Evolutionary conservation across 148 eudicot species (phyloP).

Genomic region (Nepenthes gracilis): DNA sequence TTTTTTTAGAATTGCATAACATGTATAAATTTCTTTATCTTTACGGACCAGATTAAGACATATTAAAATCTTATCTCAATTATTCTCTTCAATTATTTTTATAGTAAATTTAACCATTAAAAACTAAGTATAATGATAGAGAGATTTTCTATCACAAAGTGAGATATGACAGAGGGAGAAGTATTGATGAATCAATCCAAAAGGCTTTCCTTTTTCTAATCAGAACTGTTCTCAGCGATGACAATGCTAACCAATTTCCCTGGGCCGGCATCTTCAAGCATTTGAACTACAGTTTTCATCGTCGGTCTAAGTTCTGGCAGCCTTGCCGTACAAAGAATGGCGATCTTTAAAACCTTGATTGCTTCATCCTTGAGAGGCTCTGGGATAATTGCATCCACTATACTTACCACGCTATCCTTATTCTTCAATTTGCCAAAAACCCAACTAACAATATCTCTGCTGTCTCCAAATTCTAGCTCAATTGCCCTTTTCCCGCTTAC

Average conservation of each 20-base stretch:
- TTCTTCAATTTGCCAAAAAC: slow-evolving; percentile 55
- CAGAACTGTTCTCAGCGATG: slow-evolving; percentile 31
- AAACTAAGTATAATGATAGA: no score
- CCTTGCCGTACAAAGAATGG: slow-evolving; percentile 58
- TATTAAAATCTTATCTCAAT: no score
- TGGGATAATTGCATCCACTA: slow-evolving; percentile 45
- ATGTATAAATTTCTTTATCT: no score
- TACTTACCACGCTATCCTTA: slow-evolving; percentile 45
- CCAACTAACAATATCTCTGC: slow-evolving; percentile 72
- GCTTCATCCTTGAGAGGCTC: slow-evolving; percentile 47
- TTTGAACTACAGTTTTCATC: slow-evolving; percentile 76
- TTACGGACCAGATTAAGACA: no score
- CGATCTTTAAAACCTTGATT: slow-evolving; percentile 59
- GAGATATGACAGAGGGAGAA: no score
- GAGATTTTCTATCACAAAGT: no score
- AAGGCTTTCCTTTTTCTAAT: slow-evolving; percentile 17
- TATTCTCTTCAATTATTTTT: no score
- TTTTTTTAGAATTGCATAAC: no score
- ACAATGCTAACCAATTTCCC: slow-evolving; percentile 35
- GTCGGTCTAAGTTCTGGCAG: slow-evolving; percentile 63
- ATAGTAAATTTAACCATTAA: no score
- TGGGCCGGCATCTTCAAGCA: slow-evolving; percentile 87
- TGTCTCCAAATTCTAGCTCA: slow-evolving; percentile 67
- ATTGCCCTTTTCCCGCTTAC: slow-evolving; percentile 86
- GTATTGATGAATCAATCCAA: not conserved